These are phyloP conservation scores for Crucibulum parvulum DNA, from an alignment of 1,284 basidiomycete genomes.

Conservation along the genomic window DNA sequence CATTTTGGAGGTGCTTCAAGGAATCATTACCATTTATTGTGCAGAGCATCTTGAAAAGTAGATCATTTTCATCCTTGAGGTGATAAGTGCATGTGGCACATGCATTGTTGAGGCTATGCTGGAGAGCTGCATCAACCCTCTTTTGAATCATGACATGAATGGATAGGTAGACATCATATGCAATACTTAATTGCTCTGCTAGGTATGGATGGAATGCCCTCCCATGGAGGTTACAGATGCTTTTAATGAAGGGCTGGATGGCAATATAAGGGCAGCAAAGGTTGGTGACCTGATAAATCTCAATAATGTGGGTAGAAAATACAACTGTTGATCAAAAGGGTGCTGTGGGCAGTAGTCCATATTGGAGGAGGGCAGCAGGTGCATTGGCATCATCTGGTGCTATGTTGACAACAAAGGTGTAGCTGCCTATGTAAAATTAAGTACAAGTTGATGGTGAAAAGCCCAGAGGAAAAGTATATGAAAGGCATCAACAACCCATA, in stretches of 20 bases:
- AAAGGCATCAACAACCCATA: not conserved
- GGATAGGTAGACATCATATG: conserved; percentile 4
- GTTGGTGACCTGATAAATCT: conserved; percentile 11
- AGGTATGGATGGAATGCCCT: conserved; percentile 5
- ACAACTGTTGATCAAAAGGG: conserved; percentile 6
- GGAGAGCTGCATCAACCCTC: not conserved
- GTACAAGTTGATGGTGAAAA: too few species aligned
- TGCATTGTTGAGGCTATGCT: conserved; percentile 3
- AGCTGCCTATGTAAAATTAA: too few species aligned
- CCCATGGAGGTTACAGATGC: conserved; percentile 18
- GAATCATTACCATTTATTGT: conserved; percentile 39
- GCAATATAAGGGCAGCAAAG: conserved; percentile 16
- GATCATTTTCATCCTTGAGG: conserved; percentile 15
- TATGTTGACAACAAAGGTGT: too few species aligned
- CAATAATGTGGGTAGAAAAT: conserved; percentile 4
- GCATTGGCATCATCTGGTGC: too few species aligned
- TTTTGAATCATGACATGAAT: not conserved
- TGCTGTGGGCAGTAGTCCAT: too few species aligned
- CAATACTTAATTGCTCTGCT: conserved; percentile 6
- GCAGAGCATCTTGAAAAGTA: conserved; percentile 17
- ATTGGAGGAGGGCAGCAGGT: too few species aligned
- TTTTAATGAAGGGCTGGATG: conserved; percentile 19
- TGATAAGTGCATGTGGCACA: conserved; percentile 31
- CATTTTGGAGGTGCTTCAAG: conserved; percentile 18
- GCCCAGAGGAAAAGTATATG: not conserved